Conservation (phyloP, 2,329 filamentous ascomycete genomes). For the Aspergillus oerlinghausenensis region DNA sequence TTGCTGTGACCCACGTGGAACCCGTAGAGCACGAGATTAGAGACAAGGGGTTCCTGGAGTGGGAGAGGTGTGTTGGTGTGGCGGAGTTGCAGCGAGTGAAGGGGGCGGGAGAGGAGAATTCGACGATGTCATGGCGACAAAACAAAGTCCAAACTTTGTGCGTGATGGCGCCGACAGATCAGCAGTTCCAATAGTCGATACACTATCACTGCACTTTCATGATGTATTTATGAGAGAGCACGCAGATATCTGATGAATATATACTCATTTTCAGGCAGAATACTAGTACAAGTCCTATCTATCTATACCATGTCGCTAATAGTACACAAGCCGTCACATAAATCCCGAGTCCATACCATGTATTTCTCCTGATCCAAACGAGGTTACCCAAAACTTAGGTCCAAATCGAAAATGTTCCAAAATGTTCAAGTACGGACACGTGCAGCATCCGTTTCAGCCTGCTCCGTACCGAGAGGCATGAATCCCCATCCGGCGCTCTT, state of each 20-base stretch:
- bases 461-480: constrained; percentile 31
- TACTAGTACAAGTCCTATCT: constrained; percentile 32
- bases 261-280: constrained; percentile 9
- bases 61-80: background rate
- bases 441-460: constrained; percentile 32
- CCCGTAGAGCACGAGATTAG: background rate
- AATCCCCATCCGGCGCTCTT: constrained; percentile 54
- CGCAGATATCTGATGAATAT: constrained; percentile 1
- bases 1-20: background rate
- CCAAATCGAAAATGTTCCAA: constrained; percentile 2
- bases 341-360: constrained; percentile 4
- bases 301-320: constrained; percentile 26
- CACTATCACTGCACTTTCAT: background rate
- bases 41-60: background rate
- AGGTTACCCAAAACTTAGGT: background rate
- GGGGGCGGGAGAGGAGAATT: background rate
- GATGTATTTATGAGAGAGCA: background rate
- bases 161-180: background rate
- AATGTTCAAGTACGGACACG: constrained; percentile 36
- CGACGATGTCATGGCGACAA: constrained; percentile 11
- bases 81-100: background rate
- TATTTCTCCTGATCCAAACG: background rate
- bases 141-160: constrained; percentile 2
- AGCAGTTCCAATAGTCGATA: background rate
- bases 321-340: constrained; percentile 20